Percentiles rank a stretch among this genome's conserved stretches.
Conservation (phyloP, 371 early-diverging fungal species). For the Smittium culicis region DNA sequence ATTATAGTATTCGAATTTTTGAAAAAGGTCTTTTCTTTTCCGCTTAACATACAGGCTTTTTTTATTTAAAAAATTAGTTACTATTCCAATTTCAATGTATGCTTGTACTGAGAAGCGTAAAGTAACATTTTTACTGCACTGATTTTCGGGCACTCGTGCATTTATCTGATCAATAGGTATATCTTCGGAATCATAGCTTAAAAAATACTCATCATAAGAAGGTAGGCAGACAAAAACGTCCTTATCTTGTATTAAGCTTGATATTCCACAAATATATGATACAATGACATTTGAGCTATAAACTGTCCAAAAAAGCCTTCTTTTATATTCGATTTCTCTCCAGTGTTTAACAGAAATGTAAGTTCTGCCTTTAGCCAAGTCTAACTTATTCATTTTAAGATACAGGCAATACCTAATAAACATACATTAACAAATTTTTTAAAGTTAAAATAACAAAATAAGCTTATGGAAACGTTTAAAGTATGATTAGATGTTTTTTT, state of each 20-base stretch:
- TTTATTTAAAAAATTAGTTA: neutral
- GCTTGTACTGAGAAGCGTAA: neutral
- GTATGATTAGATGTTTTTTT: neutral
- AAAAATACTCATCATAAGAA: too few species aligned
- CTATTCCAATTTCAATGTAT: neutral
- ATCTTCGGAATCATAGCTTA: too few species aligned
- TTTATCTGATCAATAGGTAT: too few species aligned
- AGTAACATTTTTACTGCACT: neutral
- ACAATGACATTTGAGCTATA: neutral
- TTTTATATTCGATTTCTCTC: neutral
- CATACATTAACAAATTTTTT: too few species aligned
- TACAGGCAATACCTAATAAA: neutral
- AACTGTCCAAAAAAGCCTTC: neutral
- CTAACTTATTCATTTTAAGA: neutral
- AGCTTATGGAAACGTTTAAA: too few species aligned
- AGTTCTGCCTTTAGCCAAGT: neutral
- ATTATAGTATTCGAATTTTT: too few species aligned
- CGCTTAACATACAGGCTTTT: too few species aligned
- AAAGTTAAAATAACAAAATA: too few species aligned
- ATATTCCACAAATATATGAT: neutral
- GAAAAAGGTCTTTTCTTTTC: too few species aligned
- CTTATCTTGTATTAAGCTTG: neutral
- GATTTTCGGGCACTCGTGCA: neutral
- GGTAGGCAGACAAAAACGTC: neutral
- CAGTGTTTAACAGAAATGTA: neutral